Evolutionary conservation across 164 flowering plant species (phyloP).

Genomic region (Berberis vulgaris): DNA sequence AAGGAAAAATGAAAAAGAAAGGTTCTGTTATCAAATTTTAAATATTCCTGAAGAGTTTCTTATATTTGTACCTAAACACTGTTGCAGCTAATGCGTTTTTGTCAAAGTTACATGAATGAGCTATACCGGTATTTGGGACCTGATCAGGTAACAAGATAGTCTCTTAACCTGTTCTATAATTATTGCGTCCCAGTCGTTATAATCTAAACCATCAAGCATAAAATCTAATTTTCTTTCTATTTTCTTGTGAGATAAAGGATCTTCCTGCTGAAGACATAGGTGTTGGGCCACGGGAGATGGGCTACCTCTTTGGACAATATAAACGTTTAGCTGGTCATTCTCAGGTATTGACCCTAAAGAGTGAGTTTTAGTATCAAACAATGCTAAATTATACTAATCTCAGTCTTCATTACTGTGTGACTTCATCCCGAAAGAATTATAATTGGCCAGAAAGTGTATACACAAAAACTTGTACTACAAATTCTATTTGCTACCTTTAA

Average conservation of each 20-base stretch:
- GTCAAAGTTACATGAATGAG: conserved; percentile 98
- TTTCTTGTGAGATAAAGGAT: conserved; percentile 39
- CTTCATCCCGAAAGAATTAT: not conserved
- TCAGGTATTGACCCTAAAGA: conserved; percentile 45
- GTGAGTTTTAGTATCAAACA: not conserved
- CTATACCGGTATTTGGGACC: conserved; percentile 82
- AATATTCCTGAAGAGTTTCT: conserved; percentile 8
- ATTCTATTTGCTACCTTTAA: too few relatives aligned
- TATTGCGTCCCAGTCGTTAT: not conserved
- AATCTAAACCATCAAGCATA: not conserved
- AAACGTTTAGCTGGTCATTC: conserved; percentile 85
- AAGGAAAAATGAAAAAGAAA: too few relatives aligned
- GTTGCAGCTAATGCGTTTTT: conserved; percentile 89
- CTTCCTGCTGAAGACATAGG: conserved; percentile 99
- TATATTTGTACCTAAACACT: not conserved
- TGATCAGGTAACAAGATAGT: conserved; percentile 54
- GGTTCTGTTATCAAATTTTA: too few relatives aligned
- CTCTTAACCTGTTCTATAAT: not conserved
- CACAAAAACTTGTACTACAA: too few relatives aligned
- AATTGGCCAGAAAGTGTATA: too few relatives aligned
- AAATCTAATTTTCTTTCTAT: not conserved
- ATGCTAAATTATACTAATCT: not conserved
- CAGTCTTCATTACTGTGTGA: not conserved
- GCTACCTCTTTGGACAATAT: conserved; percentile 93
- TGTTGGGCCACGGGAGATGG: conserved; percentile 97